phyloP scores from a whole-genome alignment of 2,329 filamentous ascomycete genomes.

The Epichloe aotearoae region DNA sequence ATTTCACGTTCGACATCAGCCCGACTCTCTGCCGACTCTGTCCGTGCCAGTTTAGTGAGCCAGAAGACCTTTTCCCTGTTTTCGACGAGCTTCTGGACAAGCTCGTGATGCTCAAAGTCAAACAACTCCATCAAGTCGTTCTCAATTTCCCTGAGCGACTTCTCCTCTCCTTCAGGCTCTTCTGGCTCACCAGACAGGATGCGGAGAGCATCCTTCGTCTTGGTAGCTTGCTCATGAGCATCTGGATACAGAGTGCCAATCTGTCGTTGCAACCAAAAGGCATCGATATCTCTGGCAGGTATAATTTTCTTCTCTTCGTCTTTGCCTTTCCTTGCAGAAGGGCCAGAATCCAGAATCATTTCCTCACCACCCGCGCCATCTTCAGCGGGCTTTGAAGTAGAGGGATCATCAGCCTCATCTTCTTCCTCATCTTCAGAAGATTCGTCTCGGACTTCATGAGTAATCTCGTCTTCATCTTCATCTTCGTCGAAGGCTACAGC shows the following conservation, averaged over 20 bases:
- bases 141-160: slow-evolving; percentile 80
- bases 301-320: slow-evolving; percentile 49
- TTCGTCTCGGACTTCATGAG: slow-evolving; percentile 80
- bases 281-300: slow-evolving; percentile 81
- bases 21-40: slow-evolving; percentile 66
- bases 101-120: slow-evolving; percentile 89
- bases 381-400: slow-evolving; percentile 17
- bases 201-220: slow-evolving; percentile 71
- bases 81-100: slow-evolving; percentile 79
- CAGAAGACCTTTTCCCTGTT: slow-evolving; percentile 93
- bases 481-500: slow-evolving; percentile 96
- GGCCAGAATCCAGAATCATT: slow-evolving; percentile 67
- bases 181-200: slow-evolving; percentile 68
- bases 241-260: slow-evolving; percentile 82
- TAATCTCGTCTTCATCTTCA: slow-evolving; percentile 63
- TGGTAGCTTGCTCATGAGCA: slow-evolving; percentile 85
- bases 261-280: slow-evolving; percentile 91
- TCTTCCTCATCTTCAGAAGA: slow-evolving; percentile 67
- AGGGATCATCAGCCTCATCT: slow-evolving; percentile 31
- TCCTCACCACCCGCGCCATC: slow-evolving; percentile 56
- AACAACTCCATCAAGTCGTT: slow-evolving; percentile 98
- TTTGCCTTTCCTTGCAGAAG: slow-evolving; percentile 30
- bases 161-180: slow-evolving; percentile 62
- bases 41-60: slow-evolving; percentile 77
- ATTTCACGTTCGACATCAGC: slow-evolving; percentile 79